Evolutionary conservation across 1,284 basidiomycete species (phyloP).

Genomic region (Melampsora americana): DNA sequence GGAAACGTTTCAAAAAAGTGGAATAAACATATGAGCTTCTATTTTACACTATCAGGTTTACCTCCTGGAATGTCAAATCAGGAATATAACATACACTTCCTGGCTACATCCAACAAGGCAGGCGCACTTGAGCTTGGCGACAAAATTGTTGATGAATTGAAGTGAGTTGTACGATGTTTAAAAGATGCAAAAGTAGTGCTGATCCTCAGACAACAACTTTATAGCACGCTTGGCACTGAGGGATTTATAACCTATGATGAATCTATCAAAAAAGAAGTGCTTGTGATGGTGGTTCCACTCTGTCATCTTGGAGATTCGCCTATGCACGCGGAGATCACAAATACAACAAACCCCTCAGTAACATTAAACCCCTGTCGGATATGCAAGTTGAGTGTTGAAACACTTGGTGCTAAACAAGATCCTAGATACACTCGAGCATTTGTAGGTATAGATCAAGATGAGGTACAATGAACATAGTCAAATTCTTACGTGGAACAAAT

Average conservation of each 20-base stretch:
- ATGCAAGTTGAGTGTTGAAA: background rate
- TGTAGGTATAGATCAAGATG: no score
- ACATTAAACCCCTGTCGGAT: slow-evolving; percentile 6
- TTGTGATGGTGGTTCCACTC: slow-evolving; percentile 1
- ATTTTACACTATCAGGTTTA: background rate
- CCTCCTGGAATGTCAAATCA: slow-evolving; percentile 5
- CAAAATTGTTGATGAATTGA: slow-evolving; percentile 11
- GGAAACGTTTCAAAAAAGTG: background rate
- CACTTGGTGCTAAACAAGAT: no score
- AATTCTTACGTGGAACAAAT: no score
- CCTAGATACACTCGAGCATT: no score
- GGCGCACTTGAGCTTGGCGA: slow-evolving; percentile 6
- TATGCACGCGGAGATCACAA: slow-evolving; percentile 24
- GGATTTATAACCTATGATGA: slow-evolving; percentile 10
- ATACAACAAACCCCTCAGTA: slow-evolving; percentile 8
- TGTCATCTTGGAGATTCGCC: slow-evolving; percentile 1
- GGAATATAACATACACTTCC: slow-evolving; percentile 10
- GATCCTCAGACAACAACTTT: no score
- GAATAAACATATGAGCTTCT: no score
- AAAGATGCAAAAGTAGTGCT: no score
- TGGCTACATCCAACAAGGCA: background rate
- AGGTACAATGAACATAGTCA: no score
- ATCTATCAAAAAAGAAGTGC: background rate
- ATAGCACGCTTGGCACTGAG: slow-evolving; percentile 3
- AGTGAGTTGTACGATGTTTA: background rate